phyloP scores from a whole-genome alignment of 2,329 filamentous ascomycete genomes.

The Cercospora sp. region DNA sequence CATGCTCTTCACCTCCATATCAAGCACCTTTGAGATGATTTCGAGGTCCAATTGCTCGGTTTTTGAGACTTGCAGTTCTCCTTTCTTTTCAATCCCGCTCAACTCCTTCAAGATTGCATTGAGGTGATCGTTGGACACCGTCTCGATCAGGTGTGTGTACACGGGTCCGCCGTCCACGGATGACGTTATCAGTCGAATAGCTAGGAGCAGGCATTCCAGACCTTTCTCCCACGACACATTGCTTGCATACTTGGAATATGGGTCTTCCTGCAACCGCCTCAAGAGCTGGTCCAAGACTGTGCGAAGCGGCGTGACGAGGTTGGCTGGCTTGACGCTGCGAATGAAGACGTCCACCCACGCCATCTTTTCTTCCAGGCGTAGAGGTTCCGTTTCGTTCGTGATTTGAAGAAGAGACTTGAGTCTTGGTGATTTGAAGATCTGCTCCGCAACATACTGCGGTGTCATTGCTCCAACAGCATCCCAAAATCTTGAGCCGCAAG shows the following conservation, averaged over 20 bases:
- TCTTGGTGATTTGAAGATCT: conserved; percentile 72
- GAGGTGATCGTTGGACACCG: conserved; percentile 35
- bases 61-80: conserved; percentile 35
- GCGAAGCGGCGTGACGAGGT: conserved; percentile 76
- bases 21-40: conserved; percentile 66
- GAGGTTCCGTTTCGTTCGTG: conserved; percentile 51
- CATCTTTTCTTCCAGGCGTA: conserved; percentile 60
- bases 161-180: conserved; percentile 33
- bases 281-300: conserved; percentile 76
- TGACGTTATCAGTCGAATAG: conserved; percentile 25
- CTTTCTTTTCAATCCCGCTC: conserved; percentile 35
- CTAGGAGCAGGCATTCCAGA: conserved; percentile 40
- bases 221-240: conserved; percentile 65
- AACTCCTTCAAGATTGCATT: conserved; percentile 33
- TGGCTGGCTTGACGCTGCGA: conserved; percentile 70
- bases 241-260: conserved; percentile 58
- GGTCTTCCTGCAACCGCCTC: conserved; percentile 58
- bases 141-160: conserved; percentile 34
- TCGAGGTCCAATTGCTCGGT: conserved; percentile 56
- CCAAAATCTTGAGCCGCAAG: conserved; percentile 81
- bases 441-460: conserved; percentile 77
- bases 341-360: conserved; percentile 79
- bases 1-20: conserved; percentile 70
- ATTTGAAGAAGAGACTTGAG: conserved; percentile 62
- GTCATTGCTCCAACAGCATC: conserved; percentile 80